These are phyloP conservation scores for Coemansia sp. DNA, from an alignment of 192 early-diverging fungal genomes.

Conservation along the genomic window DNA sequence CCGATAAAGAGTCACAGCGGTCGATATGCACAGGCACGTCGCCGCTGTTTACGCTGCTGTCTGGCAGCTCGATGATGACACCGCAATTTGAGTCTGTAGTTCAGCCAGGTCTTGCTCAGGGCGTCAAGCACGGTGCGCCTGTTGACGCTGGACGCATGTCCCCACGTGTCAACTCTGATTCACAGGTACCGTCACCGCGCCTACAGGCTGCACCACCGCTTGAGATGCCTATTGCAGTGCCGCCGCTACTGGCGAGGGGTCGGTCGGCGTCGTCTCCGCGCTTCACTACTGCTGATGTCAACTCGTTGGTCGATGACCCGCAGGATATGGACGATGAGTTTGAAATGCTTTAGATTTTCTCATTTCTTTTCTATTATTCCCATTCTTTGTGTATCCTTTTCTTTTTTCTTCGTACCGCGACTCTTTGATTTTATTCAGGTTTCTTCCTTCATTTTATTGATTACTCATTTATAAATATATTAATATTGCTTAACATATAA, in stretches of 20 bases:
- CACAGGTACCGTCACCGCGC: slow-evolving; percentile 37
- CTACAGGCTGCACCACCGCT: slow-evolving; percentile 11
- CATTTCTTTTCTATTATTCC: neutral
- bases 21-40: slow-evolving; percentile 54
- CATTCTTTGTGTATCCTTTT: neutral
- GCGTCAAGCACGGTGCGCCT: neutral
- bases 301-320: slow-evolving; percentile 7
- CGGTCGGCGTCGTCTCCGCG: slow-evolving; percentile 51
- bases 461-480: neutral
- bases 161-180: slow-evolving; percentile 50
- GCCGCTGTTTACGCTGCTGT: slow-evolving; percentile 52
- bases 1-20: slow-evolving; percentile 53
- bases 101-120: slow-evolving; percentile 18
- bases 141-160: slow-evolving; percentile 36
- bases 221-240: slow-evolving; percentile 4
- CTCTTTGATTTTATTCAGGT: neutral
- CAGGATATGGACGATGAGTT: slow-evolving; percentile 13
- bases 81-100: slow-evolving; percentile 44
- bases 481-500: neutral
- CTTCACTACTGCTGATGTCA: slow-evolving; percentile 29
- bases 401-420: neutral
- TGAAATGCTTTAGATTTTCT: slow-evolving; percentile 24
- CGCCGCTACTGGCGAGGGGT: slow-evolving; percentile 27
- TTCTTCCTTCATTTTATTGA: neutral
- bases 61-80: slow-evolving; percentile 54